phyloP scores from a whole-genome alignment of 495 filamentous ascomycete genomes.

The Xylaria scruposa region DNA sequence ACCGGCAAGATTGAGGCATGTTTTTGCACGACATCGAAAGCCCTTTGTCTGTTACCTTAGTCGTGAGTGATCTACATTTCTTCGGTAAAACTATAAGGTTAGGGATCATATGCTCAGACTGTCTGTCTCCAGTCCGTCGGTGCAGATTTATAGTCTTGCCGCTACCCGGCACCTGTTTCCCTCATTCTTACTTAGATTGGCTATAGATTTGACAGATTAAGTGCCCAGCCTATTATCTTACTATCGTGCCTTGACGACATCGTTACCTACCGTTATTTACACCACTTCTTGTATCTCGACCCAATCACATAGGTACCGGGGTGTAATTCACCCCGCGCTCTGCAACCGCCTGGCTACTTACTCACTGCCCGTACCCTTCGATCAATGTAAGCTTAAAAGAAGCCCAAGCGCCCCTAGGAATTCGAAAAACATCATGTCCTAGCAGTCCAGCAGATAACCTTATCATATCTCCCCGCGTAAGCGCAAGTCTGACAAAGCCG shows the following conservation, averaged over 20 bases:
- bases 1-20: neutral
- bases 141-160: conserved; percentile 3
- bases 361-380: neutral
- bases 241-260: conserved; percentile 5
- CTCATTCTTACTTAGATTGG: neutral
- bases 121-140: neutral
- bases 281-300: neutral
- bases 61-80: neutral
- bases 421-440: neutral
- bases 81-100: neutral
- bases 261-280: neutral
- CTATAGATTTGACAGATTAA: neutral
- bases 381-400: conserved; percentile 15
- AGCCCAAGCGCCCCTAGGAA: neutral
- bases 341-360: neutral
- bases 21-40: neutral
- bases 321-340: conserved; percentile 21
- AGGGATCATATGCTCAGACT: neutral
- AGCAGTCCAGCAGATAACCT: neutral
- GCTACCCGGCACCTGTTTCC: conserved; percentile 8
- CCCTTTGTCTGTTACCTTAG: neutral
- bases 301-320: conserved; percentile 6
- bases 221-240: neutral
- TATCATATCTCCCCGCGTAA: neutral
- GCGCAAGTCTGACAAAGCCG: conserved; percentile 8